Evolutionary conservation across 2,329 filamentous ascomycete species (phyloP).

Genomic region (Aspergillus niger): DNA sequence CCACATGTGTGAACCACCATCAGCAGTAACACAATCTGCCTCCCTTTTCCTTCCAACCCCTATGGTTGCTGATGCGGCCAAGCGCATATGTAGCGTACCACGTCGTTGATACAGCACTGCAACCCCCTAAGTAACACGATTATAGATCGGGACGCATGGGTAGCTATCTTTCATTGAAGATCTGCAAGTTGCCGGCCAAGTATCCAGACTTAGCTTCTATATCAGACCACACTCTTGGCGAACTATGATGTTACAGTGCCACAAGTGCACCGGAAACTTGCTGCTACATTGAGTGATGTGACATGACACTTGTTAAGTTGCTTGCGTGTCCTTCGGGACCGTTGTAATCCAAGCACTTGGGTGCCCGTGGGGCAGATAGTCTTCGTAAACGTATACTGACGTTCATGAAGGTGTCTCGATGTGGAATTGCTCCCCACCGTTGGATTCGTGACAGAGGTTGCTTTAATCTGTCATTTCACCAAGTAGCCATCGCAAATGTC

Average conservation of each 20-base stretch:
- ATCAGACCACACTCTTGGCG: neutral
- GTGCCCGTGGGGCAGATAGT: neutral
- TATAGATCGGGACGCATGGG: neutral
- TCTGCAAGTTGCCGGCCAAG: neutral
- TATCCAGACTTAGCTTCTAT: neutral
- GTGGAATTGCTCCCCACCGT: too few species aligned
- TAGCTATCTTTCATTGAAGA: neutral
- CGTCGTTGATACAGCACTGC: neutral
- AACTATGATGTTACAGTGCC: neutral
- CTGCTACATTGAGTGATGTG: neutral
- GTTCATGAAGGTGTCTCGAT: neutral
- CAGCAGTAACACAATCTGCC: neutral
- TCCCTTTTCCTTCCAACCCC: too few species aligned
- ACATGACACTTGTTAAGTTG: neutral
- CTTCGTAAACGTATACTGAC: neutral
- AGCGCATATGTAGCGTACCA: neutral
- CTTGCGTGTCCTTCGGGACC: neutral
- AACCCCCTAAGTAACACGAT: neutral
- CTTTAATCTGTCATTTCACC: too few species aligned
- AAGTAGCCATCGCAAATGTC: too few species aligned
- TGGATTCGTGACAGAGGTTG: too few species aligned
- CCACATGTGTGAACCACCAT: neutral
- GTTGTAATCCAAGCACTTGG: neutral
- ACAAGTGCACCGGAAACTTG: neutral
- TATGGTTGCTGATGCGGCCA: neutral